These are phyloP conservation scores for Anastatica hierochuntica DNA, from an alignment of 345 rosid genomes.

Conservation along the genomic window DNA sequence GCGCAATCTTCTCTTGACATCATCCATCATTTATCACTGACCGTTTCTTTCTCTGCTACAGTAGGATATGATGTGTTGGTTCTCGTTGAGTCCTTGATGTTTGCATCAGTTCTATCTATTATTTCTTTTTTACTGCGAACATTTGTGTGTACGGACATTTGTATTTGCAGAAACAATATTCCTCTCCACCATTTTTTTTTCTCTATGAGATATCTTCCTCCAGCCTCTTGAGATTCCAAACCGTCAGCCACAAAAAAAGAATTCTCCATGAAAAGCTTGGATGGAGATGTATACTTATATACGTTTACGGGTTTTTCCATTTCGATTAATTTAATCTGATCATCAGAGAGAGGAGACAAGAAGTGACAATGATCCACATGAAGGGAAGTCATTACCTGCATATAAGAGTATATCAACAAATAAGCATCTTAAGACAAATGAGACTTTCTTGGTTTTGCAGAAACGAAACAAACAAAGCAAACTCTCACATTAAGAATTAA, in stretches of 20 bases:
- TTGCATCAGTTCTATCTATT: conserved; percentile 23
- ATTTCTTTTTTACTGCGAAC: conserved; percentile 30
- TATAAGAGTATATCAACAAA: conserved; percentile 27
- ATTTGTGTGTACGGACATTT: no score
- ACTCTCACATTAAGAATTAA: conserved; percentile 55
- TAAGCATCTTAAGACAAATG: conserved; percentile 18
- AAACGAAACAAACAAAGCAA: conserved; percentile 24
- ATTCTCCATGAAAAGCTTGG: conserved; percentile 25
- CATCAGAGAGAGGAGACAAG: conserved; percentile 68
- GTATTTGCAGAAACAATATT: conserved; percentile 33
- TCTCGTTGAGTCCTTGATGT: conserved; percentile 8
- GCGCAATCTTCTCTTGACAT: conserved; percentile 33
- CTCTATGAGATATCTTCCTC: conserved; percentile 32
- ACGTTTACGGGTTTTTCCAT: conserved; percentile 35
- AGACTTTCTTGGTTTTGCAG: conserved; percentile 3
- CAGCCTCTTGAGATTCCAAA: conserved; percentile 35
- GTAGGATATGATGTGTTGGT: conserved; percentile 17
- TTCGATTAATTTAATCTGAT: conserved; percentile 37
- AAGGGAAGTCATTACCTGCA: conserved; percentile 74
- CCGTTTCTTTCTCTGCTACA: conserved; percentile 18
- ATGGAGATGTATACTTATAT: conserved; percentile 26
- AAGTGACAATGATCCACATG: conserved; percentile 38
- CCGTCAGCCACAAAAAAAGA: conserved; percentile 23
- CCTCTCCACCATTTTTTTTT: conserved; percentile 42
- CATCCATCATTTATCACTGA: conserved; percentile 33